Evolutionary conservation across 192 early-diverging fungal genomes (phyloP).

Genomic region (Backusella psychrophila): DNA sequence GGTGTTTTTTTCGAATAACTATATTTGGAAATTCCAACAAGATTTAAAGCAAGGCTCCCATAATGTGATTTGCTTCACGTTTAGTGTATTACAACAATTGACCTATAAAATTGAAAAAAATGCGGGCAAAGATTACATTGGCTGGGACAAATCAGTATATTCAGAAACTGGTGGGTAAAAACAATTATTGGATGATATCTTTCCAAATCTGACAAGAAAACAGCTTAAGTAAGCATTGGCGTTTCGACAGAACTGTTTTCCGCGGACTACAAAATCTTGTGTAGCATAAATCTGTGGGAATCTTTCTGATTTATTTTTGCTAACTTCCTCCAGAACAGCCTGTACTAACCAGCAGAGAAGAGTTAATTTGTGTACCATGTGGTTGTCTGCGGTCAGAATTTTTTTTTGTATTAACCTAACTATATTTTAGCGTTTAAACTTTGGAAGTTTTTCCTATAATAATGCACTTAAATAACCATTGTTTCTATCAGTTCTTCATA

Average conservation of each 20-base stretch:
- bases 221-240: conserved; percentile 9
- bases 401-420: neutral
- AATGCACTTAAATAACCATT: neutral
- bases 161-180: neutral
- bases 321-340: neutral
- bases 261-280: conserved; percentile 7
- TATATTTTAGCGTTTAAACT: neutral
- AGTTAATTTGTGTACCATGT: conserved; percentile 7
- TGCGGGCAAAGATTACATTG: conserved; percentile 3
- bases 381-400: neutral
- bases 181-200: neutral
- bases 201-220: conserved; percentile 9
- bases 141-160: conserved; percentile 3
- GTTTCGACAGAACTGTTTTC: neutral
- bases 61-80: neutral
- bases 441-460: neutral
- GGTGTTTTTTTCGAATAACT: neutral
- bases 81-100: neutral
- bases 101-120: conserved; percentile 7
- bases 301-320: conserved; percentile 3
- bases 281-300: conserved; percentile 8
- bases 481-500: neutral
- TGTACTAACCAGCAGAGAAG: conserved; percentile 5
- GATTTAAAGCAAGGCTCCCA: neutral
- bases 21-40: neutral